Conservation (phyloP, 2,329 filamentous ascomycete species). For the Trichoderma sp. region DNA sequence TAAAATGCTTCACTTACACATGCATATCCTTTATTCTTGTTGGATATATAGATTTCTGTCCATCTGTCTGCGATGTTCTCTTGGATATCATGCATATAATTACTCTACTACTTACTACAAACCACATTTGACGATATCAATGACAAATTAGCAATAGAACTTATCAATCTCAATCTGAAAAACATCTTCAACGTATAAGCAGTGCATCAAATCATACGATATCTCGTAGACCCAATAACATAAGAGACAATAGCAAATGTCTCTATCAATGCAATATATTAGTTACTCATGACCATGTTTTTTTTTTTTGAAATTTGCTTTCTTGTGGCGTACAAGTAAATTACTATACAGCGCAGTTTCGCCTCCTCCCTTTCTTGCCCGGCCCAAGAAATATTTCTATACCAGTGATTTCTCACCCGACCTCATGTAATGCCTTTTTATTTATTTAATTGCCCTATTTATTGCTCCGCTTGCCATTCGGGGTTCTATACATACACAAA, state of each 20-base stretch:
- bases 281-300: constrained; percentile 26
- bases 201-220: not conserved
- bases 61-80: not conserved
- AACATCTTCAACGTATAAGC: not conserved
- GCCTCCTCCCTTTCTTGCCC: constrained; percentile 23
- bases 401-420: not conserved
- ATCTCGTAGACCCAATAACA: not conserved
- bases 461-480: constrained; percentile 44
- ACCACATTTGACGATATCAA: not conserved
- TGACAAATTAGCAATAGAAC: not conserved
- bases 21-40: not conserved
- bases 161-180: not conserved
- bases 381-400: constrained; percentile 23
- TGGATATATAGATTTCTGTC: not conserved
- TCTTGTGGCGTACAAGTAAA: constrained; percentile 30
- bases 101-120: not conserved
- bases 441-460: constrained; percentile 33
- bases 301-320: not conserved
- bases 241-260: not conserved
- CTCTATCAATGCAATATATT: constrained; percentile 33
- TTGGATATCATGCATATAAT: not conserved
- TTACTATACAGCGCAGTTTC: constrained; percentile 39
- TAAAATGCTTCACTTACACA: not conserved
- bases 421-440: constrained; percentile 8
- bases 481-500: constrained; percentile 36